These are phyloP conservation scores for Dictyostelium brefeldianum DNA, from an alignment of 78 protist genomes.

Conservation along the genomic window DNA sequence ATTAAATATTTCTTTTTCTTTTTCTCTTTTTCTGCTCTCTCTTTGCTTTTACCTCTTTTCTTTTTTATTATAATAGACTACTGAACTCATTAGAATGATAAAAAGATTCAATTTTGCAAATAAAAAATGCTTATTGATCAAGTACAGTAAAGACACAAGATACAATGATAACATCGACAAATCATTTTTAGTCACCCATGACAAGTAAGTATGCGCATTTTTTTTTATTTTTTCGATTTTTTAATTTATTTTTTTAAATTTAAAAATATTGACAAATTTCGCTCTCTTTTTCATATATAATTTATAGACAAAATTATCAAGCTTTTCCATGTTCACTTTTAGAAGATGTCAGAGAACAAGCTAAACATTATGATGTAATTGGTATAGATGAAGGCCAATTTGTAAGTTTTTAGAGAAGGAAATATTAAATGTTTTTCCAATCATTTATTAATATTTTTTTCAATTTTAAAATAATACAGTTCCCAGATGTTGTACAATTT, in stretches of 20 bases:
- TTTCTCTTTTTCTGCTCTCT: background rate
- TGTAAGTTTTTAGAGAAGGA: constrained; percentile 7
- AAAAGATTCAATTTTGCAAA: constrained; percentile 84
- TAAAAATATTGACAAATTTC: too few relatives aligned
- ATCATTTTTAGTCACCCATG: constrained; percentile 87
- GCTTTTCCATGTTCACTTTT: constrained; percentile 84
- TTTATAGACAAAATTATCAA: constrained; percentile 34
- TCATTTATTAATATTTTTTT: background rate
- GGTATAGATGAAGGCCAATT: constrained; percentile 97
- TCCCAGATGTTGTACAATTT: constrained; percentile 92
- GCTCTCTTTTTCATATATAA: background rate
- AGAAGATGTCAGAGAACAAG: constrained; percentile 53
- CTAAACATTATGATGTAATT: constrained; percentile 83
- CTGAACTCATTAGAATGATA: constrained; percentile 92
- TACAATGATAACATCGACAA: constrained; percentile 76
- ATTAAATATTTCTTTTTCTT: background rate
- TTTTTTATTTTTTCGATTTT: background rate
- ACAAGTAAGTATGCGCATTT: constrained; percentile 55
- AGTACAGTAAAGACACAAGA: constrained; percentile 87
- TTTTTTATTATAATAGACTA: constrained; percentile 25
- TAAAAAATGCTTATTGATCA: constrained; percentile 79
- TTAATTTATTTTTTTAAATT: background rate
- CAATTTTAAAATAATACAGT: constrained; percentile 23
- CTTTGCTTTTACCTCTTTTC: background rate
- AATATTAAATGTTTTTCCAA: background rate